Percentiles rank a stretch among this genome's conserved stretches.
These are phyloP conservation scores for Suillus subalutaceus DNA, from an alignment of 768 basidiomycete genomes.

Conservation along the genomic window DNA sequence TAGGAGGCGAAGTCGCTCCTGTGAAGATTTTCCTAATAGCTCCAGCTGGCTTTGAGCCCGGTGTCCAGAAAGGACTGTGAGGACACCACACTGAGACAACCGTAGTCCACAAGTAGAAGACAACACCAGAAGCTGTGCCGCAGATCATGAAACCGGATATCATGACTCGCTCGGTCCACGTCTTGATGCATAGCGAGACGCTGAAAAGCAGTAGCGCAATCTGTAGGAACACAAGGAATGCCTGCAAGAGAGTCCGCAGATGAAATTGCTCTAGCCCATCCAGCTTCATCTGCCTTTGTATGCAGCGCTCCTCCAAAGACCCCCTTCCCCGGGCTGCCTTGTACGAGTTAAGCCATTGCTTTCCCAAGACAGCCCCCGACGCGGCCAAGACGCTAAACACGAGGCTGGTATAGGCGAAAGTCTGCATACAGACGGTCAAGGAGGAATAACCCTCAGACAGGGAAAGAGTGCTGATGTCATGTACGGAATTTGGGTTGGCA, in stretches of 20 bases:
- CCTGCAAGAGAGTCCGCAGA: not conserved
- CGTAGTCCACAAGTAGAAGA: not conserved
- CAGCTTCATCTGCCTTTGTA: not conserved
- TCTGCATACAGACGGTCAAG: not conserved
- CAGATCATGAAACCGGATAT: not conserved
- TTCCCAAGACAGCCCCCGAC: not conserved
- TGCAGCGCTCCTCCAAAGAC: not conserved
- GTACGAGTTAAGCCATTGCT: not conserved
- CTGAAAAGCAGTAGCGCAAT: not conserved
- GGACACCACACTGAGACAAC: not conserved
- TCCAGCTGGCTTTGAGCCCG: not conserved
- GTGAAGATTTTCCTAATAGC: not conserved
- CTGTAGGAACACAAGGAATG: not conserved
- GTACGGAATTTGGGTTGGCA: not conserved
- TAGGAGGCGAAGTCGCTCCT: not conserved
- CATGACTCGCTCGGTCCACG: not conserved
- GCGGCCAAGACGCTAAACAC: not conserved
- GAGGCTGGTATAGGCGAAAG: not conserved
- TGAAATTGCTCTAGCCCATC: not conserved
- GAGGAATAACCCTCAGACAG: not conserved
- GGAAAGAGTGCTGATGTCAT: not conserved
- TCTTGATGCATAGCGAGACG: not conserved
- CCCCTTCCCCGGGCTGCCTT: not conserved
- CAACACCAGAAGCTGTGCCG: not conserved
- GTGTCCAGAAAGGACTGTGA: not conserved